phyloP scores from a whole-genome alignment of 805 yeast genomes.

The Saturnispora halmiae region DNA sequence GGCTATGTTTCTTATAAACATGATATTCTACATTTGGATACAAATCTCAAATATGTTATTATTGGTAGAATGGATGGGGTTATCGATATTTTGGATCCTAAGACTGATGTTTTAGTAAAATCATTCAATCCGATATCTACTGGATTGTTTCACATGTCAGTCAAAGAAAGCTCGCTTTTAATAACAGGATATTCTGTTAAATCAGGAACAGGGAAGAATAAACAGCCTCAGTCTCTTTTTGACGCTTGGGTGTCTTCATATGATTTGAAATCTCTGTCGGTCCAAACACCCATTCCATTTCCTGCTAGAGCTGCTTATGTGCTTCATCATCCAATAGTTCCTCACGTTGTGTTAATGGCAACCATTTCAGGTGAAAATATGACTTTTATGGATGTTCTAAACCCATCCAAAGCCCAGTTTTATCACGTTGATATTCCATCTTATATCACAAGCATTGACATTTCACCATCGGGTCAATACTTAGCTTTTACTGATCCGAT shows the following conservation, averaged over 20 bases:
- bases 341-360: constrained; percentile 66
- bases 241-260: constrained; percentile 81
- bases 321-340: constrained; percentile 75
- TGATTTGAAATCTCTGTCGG: constrained; percentile 64
- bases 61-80: constrained; percentile 53
- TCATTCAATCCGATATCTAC: constrained; percentile 54
- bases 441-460: constrained; percentile 40
- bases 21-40: constrained; percentile 39
- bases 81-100: constrained; percentile 56
- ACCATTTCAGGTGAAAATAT: constrained; percentile 66
- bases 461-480: constrained; percentile 68
- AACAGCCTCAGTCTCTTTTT: constrained; percentile 32
- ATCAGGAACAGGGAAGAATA: constrained; percentile 31
- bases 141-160: constrained; percentile 53
- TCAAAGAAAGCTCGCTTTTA: constrained; percentile 55
- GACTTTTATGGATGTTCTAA: constrained; percentile 75
- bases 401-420: constrained; percentile 58
- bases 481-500: constrained; percentile 59
- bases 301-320: constrained; percentile 85
- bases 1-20: constrained; percentile 35
- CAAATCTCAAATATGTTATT: constrained; percentile 45
- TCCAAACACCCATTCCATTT: constrained; percentile 74
- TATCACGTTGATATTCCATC: constrained; percentile 55
- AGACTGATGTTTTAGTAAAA: constrained; percentile 36
- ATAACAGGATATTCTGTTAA: constrained; percentile 76